Evolutionary conservation across 2,329 filamentous ascomycete genomes (phyloP).

Genomic region (Chaetoscypha palmicola): DNA sequence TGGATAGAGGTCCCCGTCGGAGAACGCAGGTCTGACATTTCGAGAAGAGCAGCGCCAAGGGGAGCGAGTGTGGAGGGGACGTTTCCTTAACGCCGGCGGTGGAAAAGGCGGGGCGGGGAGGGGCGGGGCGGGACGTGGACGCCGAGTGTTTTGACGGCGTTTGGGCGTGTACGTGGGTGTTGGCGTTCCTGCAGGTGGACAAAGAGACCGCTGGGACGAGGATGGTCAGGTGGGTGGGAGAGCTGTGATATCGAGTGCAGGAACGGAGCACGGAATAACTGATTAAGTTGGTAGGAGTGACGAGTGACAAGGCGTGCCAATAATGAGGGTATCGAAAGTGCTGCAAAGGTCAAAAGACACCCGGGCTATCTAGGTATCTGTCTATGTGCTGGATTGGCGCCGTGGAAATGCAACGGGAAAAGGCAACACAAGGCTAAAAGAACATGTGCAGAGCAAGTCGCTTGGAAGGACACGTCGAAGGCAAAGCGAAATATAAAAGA

Average conservation of each 20-base stretch:
- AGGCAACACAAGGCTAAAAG: constrained; percentile 12
- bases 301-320: no score
- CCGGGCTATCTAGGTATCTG: constrained; percentile 18
- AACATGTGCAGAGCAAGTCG: constrained; percentile 12
- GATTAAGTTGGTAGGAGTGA: no score
- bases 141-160: neutral
- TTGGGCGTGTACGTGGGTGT: constrained; percentile 1
- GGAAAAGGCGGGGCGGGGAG: no score
- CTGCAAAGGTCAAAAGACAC: constrained; percentile 16
- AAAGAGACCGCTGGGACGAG: neutral
- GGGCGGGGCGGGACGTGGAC: no score
- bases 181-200: constrained; percentile 14
- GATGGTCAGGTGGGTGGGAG: constrained; percentile 1
- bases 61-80: no score
- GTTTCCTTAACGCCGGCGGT: no score
- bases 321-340: constrained; percentile 21
- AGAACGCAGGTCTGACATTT: constrained; percentile 38
- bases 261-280: no score
- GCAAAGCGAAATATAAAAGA: constrained; percentile 16
- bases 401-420: constrained; percentile 10
- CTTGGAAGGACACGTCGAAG: constrained; percentile 1
- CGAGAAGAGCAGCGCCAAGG: no score
- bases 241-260: no score
- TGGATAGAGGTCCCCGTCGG: constrained; percentile 40
- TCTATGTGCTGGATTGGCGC: constrained; percentile 19